These are phyloP conservation scores for Rubia tinctorum DNA, from an alignment of 305 asterid genomes.

Conservation along the genomic window DNA sequence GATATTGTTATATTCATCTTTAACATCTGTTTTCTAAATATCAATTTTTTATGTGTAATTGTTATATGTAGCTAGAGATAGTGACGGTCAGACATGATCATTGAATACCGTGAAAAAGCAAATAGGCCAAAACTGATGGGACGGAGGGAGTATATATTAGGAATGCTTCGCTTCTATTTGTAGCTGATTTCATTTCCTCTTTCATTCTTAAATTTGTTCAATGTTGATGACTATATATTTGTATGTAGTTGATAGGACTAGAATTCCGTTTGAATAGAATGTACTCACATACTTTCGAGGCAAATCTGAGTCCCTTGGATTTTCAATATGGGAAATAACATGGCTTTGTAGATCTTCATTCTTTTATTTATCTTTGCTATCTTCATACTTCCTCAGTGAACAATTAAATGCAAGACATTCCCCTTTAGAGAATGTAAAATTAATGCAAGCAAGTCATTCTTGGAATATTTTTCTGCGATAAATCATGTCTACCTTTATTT, in stretches of 20 bases:
- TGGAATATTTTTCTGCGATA: neutral
- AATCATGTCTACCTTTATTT: neutral
- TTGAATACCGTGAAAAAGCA: too few species aligned
- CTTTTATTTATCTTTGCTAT: neutral
- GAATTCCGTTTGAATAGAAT: neutral
- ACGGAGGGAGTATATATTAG: too few species aligned
- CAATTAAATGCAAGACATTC: neutral
- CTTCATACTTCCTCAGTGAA: neutral
- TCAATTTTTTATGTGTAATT: too few species aligned
- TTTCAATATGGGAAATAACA: neutral
- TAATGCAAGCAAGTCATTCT: neutral
- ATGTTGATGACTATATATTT: too few species aligned
- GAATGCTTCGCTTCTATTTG: neutral
- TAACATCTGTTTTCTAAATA: too few species aligned
- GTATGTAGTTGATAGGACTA: neutral
- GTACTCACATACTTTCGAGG: neutral
- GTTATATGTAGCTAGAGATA: too few species aligned
- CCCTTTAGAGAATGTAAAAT: neutral
- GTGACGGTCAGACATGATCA: too few species aligned
- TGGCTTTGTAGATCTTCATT: neutral
- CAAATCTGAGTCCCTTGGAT: constrained; percentile 1
- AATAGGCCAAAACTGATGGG: too few species aligned
- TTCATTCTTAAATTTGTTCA: neutral
- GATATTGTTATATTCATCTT: too few species aligned
- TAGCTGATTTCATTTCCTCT: neutral